phyloP scores from a whole-genome alignment of 345 rosid species.

The Diplotaxis tenuifolia region DNA sequence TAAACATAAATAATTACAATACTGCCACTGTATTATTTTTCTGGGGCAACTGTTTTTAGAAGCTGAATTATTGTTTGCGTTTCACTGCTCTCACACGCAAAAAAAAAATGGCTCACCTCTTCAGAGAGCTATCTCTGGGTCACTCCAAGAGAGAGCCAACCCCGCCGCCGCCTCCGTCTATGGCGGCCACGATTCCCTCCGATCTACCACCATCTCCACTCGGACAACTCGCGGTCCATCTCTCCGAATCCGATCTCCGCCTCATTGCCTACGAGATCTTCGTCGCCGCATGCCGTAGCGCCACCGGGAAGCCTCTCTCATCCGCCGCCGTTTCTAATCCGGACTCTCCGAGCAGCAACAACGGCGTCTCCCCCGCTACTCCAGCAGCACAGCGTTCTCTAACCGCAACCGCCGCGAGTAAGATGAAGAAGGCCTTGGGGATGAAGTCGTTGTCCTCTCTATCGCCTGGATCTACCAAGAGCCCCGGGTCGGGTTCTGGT shows the following conservation, averaged over 20 bases:
- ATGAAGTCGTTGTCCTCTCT: slow-evolving; percentile 59
- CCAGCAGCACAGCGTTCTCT: slow-evolving; percentile 78
- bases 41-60: slow-evolving; percentile 12
- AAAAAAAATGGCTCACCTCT: slow-evolving; percentile 75
- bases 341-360: slow-evolving; percentile 42
- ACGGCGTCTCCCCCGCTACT: slow-evolving; percentile 42
- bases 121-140: slow-evolving; percentile 89
- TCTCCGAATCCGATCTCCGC: slow-evolving; percentile 80
- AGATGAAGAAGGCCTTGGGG: slow-evolving; percentile 94
- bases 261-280: slow-evolving; percentile 91
- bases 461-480: slow-evolving; percentile 59
- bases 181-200: slow-evolving; percentile 48
- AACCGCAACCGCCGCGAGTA: slow-evolving; percentile 88
- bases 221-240: slow-evolving; percentile 64
- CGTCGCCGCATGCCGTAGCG: slow-evolving; percentile 77
- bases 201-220: slow-evolving; percentile 72
- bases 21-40: slow-evolving; percentile 1
- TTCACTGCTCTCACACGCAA: slow-evolving; percentile 29
- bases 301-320: slow-evolving; percentile 70
- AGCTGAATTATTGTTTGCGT: background rate
- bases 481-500: slow-evolving; percentile 65
- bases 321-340: slow-evolving; percentile 35
- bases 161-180: slow-evolving; percentile 35
- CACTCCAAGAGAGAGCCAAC: slow-evolving; percentile 78
- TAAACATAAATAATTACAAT: background rate